phyloP scores from a whole-genome alignment of 2,329 filamentous ascomycete genomes.

The Aspergillus nomiae region DNA sequence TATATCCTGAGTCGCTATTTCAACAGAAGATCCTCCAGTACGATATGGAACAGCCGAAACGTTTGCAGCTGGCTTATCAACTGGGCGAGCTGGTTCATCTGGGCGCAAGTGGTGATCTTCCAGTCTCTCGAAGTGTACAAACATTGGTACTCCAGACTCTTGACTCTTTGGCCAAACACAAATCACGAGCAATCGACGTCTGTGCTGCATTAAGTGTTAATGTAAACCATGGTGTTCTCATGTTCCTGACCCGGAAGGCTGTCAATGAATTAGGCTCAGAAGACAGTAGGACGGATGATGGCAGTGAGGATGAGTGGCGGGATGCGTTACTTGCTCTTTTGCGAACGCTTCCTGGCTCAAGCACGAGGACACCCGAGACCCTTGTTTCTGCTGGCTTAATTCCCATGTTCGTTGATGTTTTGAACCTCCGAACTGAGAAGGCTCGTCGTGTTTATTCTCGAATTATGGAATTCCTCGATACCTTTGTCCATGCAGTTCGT shows the following conservation, averaged over 20 bases:
- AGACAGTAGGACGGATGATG: slow-evolving; percentile 58
- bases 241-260: slow-evolving; percentile 89
- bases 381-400: slow-evolving; percentile 88
- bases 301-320: slow-evolving; percentile 83
- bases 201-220: slow-evolving; percentile 90
- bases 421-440: slow-evolving; percentile 77
- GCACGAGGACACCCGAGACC: slow-evolving; percentile 73
- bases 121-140: slow-evolving; percentile 75
- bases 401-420: slow-evolving; percentile 84
- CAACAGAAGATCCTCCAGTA: slow-evolving; percentile 82
- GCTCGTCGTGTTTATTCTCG: slow-evolving; percentile 82
- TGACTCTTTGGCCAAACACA: slow-evolving; percentile 81
- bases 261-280: slow-evolving; percentile 76
- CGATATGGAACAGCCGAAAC: slow-evolving; percentile 84
- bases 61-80: slow-evolving; percentile 88
- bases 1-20: slow-evolving; percentile 81
- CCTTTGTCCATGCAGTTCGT: slow-evolving; percentile 79
- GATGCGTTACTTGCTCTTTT: slow-evolving; percentile 87
- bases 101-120: slow-evolving; percentile 66
- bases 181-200: slow-evolving; percentile 76
- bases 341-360: slow-evolving; percentile 72
- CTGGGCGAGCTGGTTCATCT: slow-evolving; percentile 89
- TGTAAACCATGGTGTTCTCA: slow-evolving; percentile 91
- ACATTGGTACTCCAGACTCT: slow-evolving; percentile 78
- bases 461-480: slow-evolving; percentile 85